Base-by-base conservation (phyloP, 148 eudicot species). In the Rhododendron williamsianum region DNA sequence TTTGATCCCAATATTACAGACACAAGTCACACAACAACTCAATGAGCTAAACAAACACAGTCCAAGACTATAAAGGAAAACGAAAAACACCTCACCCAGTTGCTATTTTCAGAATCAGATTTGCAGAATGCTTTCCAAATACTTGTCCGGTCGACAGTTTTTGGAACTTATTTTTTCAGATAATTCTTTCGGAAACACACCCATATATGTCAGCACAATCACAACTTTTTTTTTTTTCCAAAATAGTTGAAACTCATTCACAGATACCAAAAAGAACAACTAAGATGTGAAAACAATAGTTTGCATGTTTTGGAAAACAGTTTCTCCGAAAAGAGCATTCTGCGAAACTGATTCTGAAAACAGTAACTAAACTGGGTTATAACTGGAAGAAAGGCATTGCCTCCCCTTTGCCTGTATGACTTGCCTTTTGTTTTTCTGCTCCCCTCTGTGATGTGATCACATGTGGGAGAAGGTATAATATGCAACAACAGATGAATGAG, bases 351-450 rank as follows among this genome's bases (percentile, higher is more conserved):
- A 25, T 25, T 69, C 74, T 25, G 16, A 27, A 25, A 3, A 71
- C 38, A 71, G 38, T 30, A 71, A 71, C 76, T 12, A 12, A 33
- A 71, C 76, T 13, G 38, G 76, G 76, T 30, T 71, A 71, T 4
- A 71, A 25, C 94, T 92, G 96, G 96, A 92, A 93, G 96, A 92
- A 92, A 94, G 96, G 96, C 96, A n/a, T 94, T n/a, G 86, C 96
- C 96, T 94, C 89, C 96, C 96, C 94, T 94, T 94, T 92, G 96
- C 96, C 96, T 90, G 51, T 19, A 85, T 91, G 96, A 94, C 96
- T 92, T 94, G 96, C 96, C 96, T 49, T 83, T 43, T 36, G 43
- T 33, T 35, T 9, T 35, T 69, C 21, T 33, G 7, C 38, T 2
- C 76, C 38, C 19, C 19, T 67, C 1, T 13, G 76, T 71, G 38